phyloP scores from a whole-genome alignment of 1,139 yeast genomes.

The Candida tropicalis region DNA sequence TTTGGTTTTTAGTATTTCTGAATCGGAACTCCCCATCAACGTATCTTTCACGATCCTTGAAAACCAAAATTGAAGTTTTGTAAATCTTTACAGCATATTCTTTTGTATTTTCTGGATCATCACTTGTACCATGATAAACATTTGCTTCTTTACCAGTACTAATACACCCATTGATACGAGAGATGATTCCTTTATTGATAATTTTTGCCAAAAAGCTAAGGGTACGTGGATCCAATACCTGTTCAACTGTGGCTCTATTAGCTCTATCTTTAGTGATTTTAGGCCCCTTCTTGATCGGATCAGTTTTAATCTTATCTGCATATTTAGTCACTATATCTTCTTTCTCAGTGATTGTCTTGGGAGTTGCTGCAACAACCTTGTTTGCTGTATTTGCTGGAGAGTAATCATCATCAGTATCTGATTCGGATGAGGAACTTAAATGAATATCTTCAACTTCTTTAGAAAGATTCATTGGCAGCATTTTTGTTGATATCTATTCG shows the following conservation, averaged over 20 bases:
- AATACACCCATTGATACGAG: slow-evolving; percentile 89
- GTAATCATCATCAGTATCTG: slow-evolving; percentile 18
- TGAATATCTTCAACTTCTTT: slow-evolving; percentile 6
- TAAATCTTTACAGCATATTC: slow-evolving; percentile 91
- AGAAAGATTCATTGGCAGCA: slow-evolving; percentile 6
- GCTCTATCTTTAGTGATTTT: slow-evolving; percentile 78
- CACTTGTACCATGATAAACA: slow-evolving; percentile 90
- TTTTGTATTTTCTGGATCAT: slow-evolving; percentile 41
- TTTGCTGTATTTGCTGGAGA: slow-evolving; percentile 6
- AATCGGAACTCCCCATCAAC: slow-evolving; percentile 96
- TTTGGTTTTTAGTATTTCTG: slow-evolving; percentile 78
- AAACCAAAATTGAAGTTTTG: slow-evolving; percentile 93
- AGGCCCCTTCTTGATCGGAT: slow-evolving; percentile 57
- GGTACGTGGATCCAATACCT: slow-evolving; percentile 94
- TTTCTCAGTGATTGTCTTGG: slow-evolving; percentile 43
- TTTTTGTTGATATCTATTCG: background rate
- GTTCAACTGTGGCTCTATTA: slow-evolving; percentile 95
- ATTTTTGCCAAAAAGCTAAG: slow-evolving; percentile 78
- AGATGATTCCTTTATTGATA: slow-evolving; percentile 78
- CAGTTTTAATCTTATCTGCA: slow-evolving; percentile 65
- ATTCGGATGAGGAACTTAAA: slow-evolving; percentile 11
- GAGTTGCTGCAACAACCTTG: background rate
- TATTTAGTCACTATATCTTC: slow-evolving; percentile 63
- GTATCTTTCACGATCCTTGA: slow-evolving; percentile 93
- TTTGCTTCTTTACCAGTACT: slow-evolving; percentile 99